Evolutionary conservation across 2,329 filamentous ascomycete genomes (phyloP), one percentile per base, ranked within the genome.

Genomic region (Aspergillus calidoustus): DNA sequence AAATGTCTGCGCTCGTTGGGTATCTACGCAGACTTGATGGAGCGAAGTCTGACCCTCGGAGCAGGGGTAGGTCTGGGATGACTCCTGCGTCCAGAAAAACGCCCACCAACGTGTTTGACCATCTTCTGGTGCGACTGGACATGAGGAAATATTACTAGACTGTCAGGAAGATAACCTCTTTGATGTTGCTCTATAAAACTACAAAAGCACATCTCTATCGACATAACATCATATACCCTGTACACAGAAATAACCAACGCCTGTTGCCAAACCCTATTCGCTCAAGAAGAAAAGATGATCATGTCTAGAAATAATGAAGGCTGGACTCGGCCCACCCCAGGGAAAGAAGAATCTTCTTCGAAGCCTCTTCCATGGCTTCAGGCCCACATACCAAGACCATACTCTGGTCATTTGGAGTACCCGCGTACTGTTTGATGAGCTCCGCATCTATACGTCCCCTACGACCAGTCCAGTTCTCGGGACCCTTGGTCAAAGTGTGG

Each of bases 361-460:
- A 87, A 60, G 82, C 86, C 70, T 87, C 88, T 78, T 96, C 92
- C 80, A 97, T 81, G 3, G 88, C 79, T 67, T 84, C 86, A 0
- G 93, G 93, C 2, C 93, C 93, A 77, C 93, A 97, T 17, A 96
- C 82, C 61, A 97, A 77, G 15, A 92, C 87, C 81, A 97, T 74
- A 25, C 76, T 74, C 13, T 84, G 82, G 63, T 85, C 83, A 0
- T 79, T 80, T n/a, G 66, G 73, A 44, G 70, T 66, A 38, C 55
- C 55, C 7, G 66, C 80, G 73, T 91, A 84, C 63, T 85, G 82
- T 65, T 85, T 79, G 34, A 95, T 77, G 59, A 96, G 74, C 2
- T 83, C 80, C 64, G 78, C 81, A 11, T 85, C 86, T 68, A 97
- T 87, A 23, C 91, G 80, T 0, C 93, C 93, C 54, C 78, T 84